Percentiles rank a stretch among this genome's conserved stretches.
phyloP scores from a whole-genome alignment of 1,139 yeast genomes.

The Lizanozyma gosingica region DNA sequence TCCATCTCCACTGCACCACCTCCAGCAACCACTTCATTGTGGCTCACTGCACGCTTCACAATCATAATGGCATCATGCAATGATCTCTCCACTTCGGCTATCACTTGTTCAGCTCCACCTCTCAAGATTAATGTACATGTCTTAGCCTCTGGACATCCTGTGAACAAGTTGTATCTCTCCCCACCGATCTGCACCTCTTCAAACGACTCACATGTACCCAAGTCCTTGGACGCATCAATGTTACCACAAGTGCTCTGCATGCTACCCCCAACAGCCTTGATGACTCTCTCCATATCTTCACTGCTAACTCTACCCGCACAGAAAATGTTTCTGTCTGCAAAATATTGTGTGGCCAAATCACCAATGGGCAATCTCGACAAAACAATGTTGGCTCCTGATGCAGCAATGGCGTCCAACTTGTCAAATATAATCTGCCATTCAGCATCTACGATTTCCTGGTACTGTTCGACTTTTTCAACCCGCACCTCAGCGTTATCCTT shows the following conservation, averaged over 20 bases:
- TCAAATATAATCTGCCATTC: conserved; percentile 93
- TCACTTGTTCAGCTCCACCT: conserved; percentile 98
- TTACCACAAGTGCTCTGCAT: conserved; percentile 87
- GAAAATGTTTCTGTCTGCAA: conserved; percentile 92
- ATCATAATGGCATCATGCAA: conserved; percentile 98
- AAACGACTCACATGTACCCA: conserved; percentile 79
- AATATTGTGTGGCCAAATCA: conserved; percentile 94
- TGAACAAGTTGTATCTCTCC: conserved; percentile 86
- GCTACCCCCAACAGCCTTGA: conserved; percentile 89
- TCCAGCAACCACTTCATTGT: conserved; percentile 86
- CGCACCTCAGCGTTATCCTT: conserved; percentile 99
- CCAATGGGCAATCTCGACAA: conserved; percentile 95
- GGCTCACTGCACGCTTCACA: conserved; percentile 88
- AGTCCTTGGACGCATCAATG: conserved; percentile 48
- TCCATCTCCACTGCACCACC: conserved; percentile 99
- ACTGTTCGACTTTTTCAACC: conserved; percentile 86
- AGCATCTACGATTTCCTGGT: conserved; percentile 95
- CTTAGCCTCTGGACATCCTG: conserved; percentile 86
- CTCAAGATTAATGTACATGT: conserved; percentile 89
- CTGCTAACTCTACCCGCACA: conserved; percentile 93
- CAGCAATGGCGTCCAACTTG: conserved; percentile 74
- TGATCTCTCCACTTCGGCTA: conserved; percentile 96
- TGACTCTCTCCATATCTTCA: conserved; percentile 89
- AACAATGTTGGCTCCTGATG: conserved; percentile 86
- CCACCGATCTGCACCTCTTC: conserved; percentile 96